Conservation (phyloP, 2,329 filamentous ascomycete genomes). For the Mycocentrospora acerina region DNA sequence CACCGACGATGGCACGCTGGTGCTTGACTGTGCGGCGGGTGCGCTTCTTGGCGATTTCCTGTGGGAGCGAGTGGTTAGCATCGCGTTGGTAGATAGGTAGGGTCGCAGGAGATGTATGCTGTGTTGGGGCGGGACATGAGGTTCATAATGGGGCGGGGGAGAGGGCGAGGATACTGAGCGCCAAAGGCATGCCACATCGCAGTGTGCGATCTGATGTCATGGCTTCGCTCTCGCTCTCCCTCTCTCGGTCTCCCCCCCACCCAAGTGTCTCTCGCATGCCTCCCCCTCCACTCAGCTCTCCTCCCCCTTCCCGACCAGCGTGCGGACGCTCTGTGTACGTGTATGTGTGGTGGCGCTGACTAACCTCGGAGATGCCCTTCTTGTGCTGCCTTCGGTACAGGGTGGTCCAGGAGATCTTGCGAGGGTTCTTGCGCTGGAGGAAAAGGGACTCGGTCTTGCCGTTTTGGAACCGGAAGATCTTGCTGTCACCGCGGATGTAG, state of each 20-base stretch:
- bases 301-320: slow-evolving; percentile 1
- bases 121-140: no score
- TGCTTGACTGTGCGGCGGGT: slow-evolving; percentile 96
- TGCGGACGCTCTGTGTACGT: neutral
- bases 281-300: no score
- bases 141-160: neutral
- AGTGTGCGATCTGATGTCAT: slow-evolving; percentile 22
- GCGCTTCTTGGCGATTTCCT: slow-evolving; percentile 99
- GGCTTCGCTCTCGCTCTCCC: neutral
- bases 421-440: slow-evolving; percentile 99
- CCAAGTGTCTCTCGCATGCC: no score
- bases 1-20: slow-evolving; percentile 98
- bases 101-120: no score
- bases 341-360: slow-evolving; percentile 25
- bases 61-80: slow-evolving; percentile 33
- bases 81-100: no score
- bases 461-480: slow-evolving; percentile 99
- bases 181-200: slow-evolving; percentile 2
- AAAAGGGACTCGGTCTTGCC: slow-evolving; percentile 99
- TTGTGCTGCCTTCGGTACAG: slow-evolving; percentile 98
- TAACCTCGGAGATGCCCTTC: slow-evolving; percentile 99
- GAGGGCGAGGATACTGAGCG: neutral
- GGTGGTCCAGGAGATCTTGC: slow-evolving; percentile 97
- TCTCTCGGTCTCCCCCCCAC: no score
- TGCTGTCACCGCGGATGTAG: slow-evolving; percentile 99